Evolutionary conservation across 1,284 basidiomycete species (phyloP), one percentile per base, ranked within the genome.

Genomic region (Phellinidium pouzarii): DNA sequence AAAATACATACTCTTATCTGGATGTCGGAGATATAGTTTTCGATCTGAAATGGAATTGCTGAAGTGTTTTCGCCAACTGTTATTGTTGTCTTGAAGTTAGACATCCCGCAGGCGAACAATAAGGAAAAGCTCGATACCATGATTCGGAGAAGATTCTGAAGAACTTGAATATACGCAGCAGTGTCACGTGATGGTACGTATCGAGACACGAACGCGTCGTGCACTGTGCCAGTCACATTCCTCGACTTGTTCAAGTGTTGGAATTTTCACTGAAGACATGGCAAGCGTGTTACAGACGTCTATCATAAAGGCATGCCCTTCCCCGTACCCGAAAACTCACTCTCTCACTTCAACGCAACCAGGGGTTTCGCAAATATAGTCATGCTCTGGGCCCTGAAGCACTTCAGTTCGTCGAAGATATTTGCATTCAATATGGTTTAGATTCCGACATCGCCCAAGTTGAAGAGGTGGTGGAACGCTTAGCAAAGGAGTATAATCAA

Each of bases 401-500:
- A 4, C 67, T 89, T 20, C 75, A 79, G 41, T 79, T 84, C 57
- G 62, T 91, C 27, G 85, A 90, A 61, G 72, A 77, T 9, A 77
- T 91, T 31, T 68, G 90, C 12, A 76, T 81, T 50, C 68, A 74
- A 50, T 80, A 88, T 64, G 80, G 82, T 29, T 83, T 90, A 49
- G 61, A 70, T 2, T 78, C 86, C 61, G 81, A 83, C 52, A 11
- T 40, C 23, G 27, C 4, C 23, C 87, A 92, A 46, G 74, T 89
- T 4, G 86, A 91, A 52, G 74, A 74, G n/a, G 87, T 87, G 12
- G 69, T 94, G 6, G 92, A 94, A 60, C 80, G 82, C 50, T 78
- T 94, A 55, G 91, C 91, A 3, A 84, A 86, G 60, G 91, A 93
- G 62, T 95, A 94, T 61, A 90, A 93, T 61, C 91, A 87, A 62